These are phyloP conservation scores for Monilinia fructigena DNA, from an alignment of 2,329 filamentous ascomycete species.

Conservation along the genomic window DNA sequence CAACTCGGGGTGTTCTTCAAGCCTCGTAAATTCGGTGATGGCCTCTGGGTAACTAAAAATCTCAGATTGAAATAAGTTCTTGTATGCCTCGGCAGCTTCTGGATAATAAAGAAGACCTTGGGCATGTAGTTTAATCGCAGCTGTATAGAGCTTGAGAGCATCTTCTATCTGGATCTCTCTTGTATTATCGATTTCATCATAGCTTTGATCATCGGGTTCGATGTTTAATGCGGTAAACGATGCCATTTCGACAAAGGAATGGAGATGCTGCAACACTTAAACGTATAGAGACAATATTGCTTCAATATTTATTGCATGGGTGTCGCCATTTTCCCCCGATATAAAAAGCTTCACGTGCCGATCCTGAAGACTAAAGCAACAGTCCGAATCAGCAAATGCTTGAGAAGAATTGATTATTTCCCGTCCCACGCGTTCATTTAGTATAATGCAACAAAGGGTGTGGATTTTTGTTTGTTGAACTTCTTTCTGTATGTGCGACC, in stretches of 20 bases:
- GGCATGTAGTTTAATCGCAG: conserved; percentile 84
- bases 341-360: neutral
- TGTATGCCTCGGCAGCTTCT: conserved; percentile 78
- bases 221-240: conserved; percentile 85
- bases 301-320: neutral
- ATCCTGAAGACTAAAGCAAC: too few relatives aligned
- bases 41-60: conserved; percentile 93
- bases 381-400: neutral
- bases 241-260: conserved; percentile 23
- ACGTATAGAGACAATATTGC: neutral
- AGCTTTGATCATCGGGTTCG: conserved; percentile 84
- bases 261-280: neutral
- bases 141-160: conserved; percentile 90
- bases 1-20: conserved; percentile 55
- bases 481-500: neutral
- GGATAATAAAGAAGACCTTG: conserved; percentile 75
- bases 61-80: conserved; percentile 81
- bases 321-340: neutral
- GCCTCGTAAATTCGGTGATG: conserved; percentile 76
- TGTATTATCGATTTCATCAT: conserved; percentile 91
- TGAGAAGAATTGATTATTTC: neutral
- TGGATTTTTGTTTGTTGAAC: neutral
- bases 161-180: conserved; percentile 97
- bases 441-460: conserved; percentile 1
- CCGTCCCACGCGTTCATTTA: neutral